These are phyloP conservation scores for Hanseniaspora vineae DNA, from an alignment of 805 yeast species.

Conservation along the genomic window DNA sequence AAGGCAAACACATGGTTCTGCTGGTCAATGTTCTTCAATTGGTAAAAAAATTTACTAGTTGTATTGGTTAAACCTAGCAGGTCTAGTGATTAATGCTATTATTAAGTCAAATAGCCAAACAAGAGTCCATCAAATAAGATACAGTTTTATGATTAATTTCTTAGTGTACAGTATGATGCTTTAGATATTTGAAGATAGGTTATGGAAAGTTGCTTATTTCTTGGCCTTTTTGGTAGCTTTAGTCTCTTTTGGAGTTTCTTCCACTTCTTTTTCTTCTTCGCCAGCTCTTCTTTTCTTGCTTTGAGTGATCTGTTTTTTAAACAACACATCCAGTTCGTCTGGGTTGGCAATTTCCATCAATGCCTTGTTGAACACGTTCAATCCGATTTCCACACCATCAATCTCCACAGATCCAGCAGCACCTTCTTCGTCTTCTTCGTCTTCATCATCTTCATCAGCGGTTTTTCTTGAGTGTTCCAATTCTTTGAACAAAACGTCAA, in stretches of 20 bases:
- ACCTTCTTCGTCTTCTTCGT: constrained; percentile 12
- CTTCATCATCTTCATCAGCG: constrained; percentile 4
- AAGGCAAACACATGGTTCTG: too few species aligned
- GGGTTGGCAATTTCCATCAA: constrained; percentile 77
- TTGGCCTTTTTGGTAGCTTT: constrained; percentile 1
- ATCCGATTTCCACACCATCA: constrained; percentile 30
- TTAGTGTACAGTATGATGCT: too few species aligned
- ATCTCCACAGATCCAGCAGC: constrained; percentile 16
- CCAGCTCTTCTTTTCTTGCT: constrained; percentile 22
- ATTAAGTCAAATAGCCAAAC: too few species aligned
- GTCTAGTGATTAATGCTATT: too few species aligned
- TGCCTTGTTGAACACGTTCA: constrained; percentile 58
- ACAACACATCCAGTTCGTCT: constrained; percentile 46
- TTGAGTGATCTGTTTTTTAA: constrained; percentile 42
- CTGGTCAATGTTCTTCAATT: too few species aligned
- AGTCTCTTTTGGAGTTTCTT: constrained; percentile 7
- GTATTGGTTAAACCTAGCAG: too few species aligned
- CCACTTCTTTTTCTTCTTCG: constrained; percentile 8
- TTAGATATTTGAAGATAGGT: too few species aligned
- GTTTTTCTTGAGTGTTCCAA: constrained; percentile 14
- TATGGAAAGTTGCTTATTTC: neutral
- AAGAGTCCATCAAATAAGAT: too few species aligned
- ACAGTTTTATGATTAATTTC: too few species aligned
- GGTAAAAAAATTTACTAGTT: too few species aligned
- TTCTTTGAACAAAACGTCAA: constrained; percentile 24